phyloP scores from a whole-genome alignment of 805 yeast species.

The Debaryomyces hansenii region DNA sequence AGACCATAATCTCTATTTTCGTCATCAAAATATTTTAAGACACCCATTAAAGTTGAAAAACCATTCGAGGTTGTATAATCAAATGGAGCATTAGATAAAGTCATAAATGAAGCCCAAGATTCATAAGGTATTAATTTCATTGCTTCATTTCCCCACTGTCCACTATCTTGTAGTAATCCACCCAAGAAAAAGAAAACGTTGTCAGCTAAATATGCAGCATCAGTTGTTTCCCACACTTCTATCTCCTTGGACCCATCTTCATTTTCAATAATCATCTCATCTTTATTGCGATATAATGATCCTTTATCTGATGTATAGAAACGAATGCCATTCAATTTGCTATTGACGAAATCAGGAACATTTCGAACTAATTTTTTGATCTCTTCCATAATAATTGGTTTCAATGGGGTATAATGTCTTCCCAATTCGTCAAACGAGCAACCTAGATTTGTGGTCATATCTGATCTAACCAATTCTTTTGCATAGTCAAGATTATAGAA shows the following conservation, averaged over 20 bases:
- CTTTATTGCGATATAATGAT: constrained; percentile 38
- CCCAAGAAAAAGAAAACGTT: constrained; percentile 51
- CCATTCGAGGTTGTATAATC: constrained; percentile 60
- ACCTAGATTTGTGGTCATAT: constrained; percentile 58
- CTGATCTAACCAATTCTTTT: constrained; percentile 49
- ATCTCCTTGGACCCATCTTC: constrained; percentile 44
- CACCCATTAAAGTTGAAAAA: constrained; percentile 51
- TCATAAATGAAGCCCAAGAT: constrained; percentile 49
- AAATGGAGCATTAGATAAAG: constrained; percentile 56
- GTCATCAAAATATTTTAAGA: constrained; percentile 57
- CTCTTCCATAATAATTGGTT: constrained; percentile 55
- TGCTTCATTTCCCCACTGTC: constrained; percentile 45
- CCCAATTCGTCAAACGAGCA: constrained; percentile 74
- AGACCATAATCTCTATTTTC: constrained; percentile 51
- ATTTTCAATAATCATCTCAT: constrained; percentile 41
- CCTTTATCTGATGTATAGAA: constrained; percentile 45
- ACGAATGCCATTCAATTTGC: constrained; percentile 36
- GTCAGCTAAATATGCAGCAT: constrained; percentile 48
- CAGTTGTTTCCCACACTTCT: constrained; percentile 53
- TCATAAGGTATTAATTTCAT: constrained; percentile 38
- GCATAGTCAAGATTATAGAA: constrained; percentile 53
- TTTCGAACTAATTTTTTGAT: constrained; percentile 45
- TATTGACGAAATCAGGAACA: constrained; percentile 39
- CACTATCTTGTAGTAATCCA: constrained; percentile 52
- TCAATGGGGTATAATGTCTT: constrained; percentile 77